These are phyloP conservation scores for Macrolepiota dolichaula DNA, from an alignment of 768 basidiomycete genomes.

Conservation along the genomic window DNA sequence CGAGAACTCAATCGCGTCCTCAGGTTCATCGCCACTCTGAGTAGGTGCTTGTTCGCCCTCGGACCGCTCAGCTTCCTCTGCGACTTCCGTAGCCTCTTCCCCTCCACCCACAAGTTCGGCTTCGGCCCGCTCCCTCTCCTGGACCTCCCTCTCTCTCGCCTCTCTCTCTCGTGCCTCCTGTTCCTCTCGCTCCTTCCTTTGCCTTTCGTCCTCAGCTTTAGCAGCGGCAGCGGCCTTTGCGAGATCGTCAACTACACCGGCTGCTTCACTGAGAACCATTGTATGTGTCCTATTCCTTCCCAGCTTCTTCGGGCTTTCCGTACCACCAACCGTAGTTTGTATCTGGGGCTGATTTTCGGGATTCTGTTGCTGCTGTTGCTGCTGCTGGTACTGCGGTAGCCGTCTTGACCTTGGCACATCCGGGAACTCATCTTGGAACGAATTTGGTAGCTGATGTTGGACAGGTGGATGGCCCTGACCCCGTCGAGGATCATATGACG, in stretches of 20 bases:
- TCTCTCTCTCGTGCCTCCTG: conserved; percentile 7
- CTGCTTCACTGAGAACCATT: conserved; percentile 59
- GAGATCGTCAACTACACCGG: conserved; percentile 32
- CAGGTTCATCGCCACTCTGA: background rate
- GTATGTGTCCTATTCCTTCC: conserved; percentile 68
- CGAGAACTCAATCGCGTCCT: background rate
- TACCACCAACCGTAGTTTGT: background rate
- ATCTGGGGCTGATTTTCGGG: background rate
- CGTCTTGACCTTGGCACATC: conserved; percentile 5
- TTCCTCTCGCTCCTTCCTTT: conserved; percentile 14
- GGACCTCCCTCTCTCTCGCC: background rate
- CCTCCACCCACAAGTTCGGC: background rate
- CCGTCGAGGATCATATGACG: conserved; percentile 8
- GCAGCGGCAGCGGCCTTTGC: conserved; percentile 11
- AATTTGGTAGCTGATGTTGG: conserved; percentile 1
- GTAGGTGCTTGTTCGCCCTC: background rate
- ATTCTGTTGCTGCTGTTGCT: background rate
- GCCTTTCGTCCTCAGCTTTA: conserved; percentile 1
- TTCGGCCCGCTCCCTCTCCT: background rate
- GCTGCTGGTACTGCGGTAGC: background rate
- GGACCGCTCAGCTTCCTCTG: background rate
- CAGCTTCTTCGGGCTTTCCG: conserved; percentile 37
- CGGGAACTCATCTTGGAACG: conserved; percentile 3
- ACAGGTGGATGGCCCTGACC: background rate
- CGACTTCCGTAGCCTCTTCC: background rate